Base-by-base conservation (phyloP, 2,329 filamentous ascomycete genomes). In the Penicillium sp. region DNA sequence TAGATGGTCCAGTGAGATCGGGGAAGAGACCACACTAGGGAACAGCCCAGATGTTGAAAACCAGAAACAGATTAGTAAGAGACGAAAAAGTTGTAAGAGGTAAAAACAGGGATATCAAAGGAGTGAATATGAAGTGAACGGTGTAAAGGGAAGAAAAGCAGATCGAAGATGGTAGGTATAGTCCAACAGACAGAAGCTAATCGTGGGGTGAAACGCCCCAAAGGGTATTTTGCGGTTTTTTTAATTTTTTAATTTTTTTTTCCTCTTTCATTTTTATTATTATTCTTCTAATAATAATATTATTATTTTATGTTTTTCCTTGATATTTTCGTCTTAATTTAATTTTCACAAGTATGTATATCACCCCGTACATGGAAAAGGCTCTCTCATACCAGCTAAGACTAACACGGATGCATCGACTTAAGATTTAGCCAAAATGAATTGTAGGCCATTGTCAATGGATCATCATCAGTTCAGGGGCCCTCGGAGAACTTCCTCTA, bases 121-220 rank as follows among this genome's bases (percentile, higher is more conserved):
- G 64, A 66, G 59, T 60, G 56, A 63, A 64, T 53, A 48, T 59
- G 58, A 61, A 61, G 59, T 59, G 60, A 55, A 61, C 48, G 38
- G 57, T 57, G 42, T 55, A 39, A 45, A 50, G 50, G 50, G 50
- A 46, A 54, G 60, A 54, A 55, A 46, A 53, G 58, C 57, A 62
- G 56, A 57, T 58, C 55, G 56, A 62, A 55, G 45, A 65, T 55
- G 55, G 55, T 49, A 49, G 56, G 56, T 63, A 63, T 62, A 63
- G 61, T 62, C 51, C 56, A 61, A 54, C 56, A 59, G 59, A 62
- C 51, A 56, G 60, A 68, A 64, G 64, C 67, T 69, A 70, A 69
- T 68, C 65, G 67, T 67, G 68, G 68, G 68, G 67, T 70, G 68
- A 70, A 70, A 70, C 67, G 62, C 57, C 63, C 58, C 63, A 61